phyloP scores from a whole-genome alignment of 176 grass and related monocot genomes.

The Typha latifolia region DNA sequence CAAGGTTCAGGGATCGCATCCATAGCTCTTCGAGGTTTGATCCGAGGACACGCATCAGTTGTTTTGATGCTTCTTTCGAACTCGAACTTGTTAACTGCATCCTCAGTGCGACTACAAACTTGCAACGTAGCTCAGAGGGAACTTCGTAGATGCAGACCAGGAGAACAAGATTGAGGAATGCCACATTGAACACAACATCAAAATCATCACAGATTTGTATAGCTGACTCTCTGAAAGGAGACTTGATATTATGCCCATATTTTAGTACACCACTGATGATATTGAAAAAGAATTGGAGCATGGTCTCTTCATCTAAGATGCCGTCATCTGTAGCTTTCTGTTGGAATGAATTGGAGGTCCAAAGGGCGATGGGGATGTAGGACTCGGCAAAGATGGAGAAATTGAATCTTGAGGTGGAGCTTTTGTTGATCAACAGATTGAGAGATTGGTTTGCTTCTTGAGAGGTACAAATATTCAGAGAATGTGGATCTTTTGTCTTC shows the following conservation, averaged over 20 bases:
- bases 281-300: conserved; percentile 26
- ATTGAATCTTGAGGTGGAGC: conserved; percentile 20
- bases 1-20: conserved; percentile 68
- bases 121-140: conserved; percentile 17
- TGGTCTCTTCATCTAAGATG: conserved; percentile 16
- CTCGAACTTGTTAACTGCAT: conserved; percentile 6
- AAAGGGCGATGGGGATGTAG: conserved; percentile 35
- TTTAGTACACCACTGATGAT: conserved; percentile 38
- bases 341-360: conserved; percentile 30
- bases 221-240: conserved; percentile 20
- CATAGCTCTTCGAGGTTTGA: conserved; percentile 63
- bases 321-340: background rate
- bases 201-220: conserved; percentile 28
- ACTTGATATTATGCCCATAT: conserved; percentile 35
- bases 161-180: conserved; percentile 39
- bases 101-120: conserved; percentile 27
- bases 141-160: conserved; percentile 68
- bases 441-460: conserved; percentile 12
- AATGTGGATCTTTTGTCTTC: conserved; percentile 15
- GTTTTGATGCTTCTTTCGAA: conserved; percentile 25
- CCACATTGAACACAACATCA: conserved; percentile 28
- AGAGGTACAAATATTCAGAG: conserved; percentile 22
- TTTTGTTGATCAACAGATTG: conserved; percentile 22
- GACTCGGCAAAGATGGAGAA: conserved; percentile 37
- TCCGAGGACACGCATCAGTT: conserved; percentile 40